A percentile compares a stretch with the other conserved stretches of the same genome.
These are phyloP conservation scores for Apodospora peruviana DNA, from an alignment of 495 filamentous ascomycete genomes.

Conservation along the genomic window DNA sequence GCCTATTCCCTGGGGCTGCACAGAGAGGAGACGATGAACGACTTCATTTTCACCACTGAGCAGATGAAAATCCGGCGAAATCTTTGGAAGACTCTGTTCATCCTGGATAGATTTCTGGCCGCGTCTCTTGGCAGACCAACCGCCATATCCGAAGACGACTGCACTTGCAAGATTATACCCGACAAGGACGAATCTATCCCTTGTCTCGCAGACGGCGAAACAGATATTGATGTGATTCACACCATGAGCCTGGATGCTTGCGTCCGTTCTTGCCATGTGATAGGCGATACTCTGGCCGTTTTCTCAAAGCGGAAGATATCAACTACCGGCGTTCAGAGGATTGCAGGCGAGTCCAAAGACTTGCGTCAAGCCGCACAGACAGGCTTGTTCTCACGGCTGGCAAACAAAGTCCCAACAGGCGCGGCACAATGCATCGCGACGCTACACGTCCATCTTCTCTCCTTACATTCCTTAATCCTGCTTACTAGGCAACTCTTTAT, in stretches of 20 bases:
- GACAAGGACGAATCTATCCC: conserved; percentile 40
- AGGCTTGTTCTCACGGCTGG: conserved; percentile 43
- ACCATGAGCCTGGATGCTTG: conserved; percentile 44
- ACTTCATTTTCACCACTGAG: conserved; percentile 37
- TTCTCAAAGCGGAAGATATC: conserved; percentile 68
- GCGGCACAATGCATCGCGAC: conserved; percentile 56
- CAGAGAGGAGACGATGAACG: conserved; percentile 51
- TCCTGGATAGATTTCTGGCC: conserved; percentile 57
- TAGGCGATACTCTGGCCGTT: conserved; percentile 62
- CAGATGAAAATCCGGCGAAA: conserved; percentile 45
- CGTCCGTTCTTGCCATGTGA: conserved; percentile 54
- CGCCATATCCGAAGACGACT: conserved; percentile 58
- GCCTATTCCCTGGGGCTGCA: conserved; percentile 57
- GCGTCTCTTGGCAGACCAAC: conserved; percentile 55
- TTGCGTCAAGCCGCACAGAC: conserved; percentile 45
- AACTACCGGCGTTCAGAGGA: conserved; percentile 58
- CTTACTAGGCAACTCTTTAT: conserved; percentile 69
- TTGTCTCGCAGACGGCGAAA: conserved; percentile 24
- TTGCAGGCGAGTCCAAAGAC: conserved; percentile 50
- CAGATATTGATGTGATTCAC: conserved; percentile 17
- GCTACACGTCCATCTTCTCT: conserved; percentile 62
- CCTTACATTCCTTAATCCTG: conserved; percentile 69
- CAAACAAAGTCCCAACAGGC: conserved; percentile 38
- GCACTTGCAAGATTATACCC: conserved; percentile 35
- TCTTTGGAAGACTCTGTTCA: conserved; percentile 56